A percentile compares a stretch with the other conserved stretches of the same genome.
Conservation (phyloP, 2,329 filamentous ascomycete genomes). For the Claviceps sp. region DNA sequence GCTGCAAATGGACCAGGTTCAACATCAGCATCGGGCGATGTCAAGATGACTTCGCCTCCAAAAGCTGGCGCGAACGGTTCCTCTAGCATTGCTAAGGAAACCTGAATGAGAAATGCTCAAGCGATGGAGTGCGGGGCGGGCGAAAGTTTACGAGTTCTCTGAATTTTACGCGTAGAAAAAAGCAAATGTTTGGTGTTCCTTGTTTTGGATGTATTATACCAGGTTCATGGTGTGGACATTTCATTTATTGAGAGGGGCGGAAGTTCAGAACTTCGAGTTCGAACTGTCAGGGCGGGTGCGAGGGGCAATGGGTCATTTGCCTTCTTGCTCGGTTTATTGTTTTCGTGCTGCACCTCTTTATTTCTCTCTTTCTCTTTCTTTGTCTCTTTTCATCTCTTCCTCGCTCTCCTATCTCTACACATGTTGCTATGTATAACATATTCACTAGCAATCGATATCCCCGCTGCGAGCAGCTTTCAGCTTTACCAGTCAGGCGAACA, state of each 20-base stretch:
- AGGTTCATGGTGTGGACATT: slow-evolving; percentile 5
- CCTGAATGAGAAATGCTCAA: slow-evolving; percentile 22
- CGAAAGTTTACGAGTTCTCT: slow-evolving; percentile 13
- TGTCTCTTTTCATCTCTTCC: background rate
- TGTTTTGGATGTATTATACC: slow-evolving; percentile 9
- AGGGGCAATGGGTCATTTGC: background rate
- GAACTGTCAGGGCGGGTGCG: slow-evolving; percentile 1
- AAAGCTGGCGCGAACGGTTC: slow-evolving; percentile 28
- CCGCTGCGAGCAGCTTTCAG: slow-evolving; percentile 6
- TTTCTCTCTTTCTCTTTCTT: background rate
- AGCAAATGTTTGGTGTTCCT: slow-evolving; percentile 9
- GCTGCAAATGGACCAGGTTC: slow-evolving; percentile 32
- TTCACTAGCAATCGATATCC: slow-evolving; percentile 16
- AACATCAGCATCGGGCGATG: slow-evolving; percentile 34
- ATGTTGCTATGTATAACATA: slow-evolving; percentile 12
- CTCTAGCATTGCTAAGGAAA: slow-evolving; percentile 22
- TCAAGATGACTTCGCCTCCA: slow-evolving; percentile 27
- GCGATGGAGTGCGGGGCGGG: background rate
- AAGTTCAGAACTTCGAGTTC: background rate
- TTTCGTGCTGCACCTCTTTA: background rate
- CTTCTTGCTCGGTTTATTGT: too few relatives aligned
- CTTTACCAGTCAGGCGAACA: too few relatives aligned
- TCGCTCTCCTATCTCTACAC: background rate
- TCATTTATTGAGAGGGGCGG: slow-evolving; percentile 8
- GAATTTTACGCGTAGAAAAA: slow-evolving; percentile 8